Percentiles rank a stretch among this genome's conserved stretches.
Conservation (phyloP, 2,329 filamentous ascomycete genomes). For the Alternaria alternata region DNA sequence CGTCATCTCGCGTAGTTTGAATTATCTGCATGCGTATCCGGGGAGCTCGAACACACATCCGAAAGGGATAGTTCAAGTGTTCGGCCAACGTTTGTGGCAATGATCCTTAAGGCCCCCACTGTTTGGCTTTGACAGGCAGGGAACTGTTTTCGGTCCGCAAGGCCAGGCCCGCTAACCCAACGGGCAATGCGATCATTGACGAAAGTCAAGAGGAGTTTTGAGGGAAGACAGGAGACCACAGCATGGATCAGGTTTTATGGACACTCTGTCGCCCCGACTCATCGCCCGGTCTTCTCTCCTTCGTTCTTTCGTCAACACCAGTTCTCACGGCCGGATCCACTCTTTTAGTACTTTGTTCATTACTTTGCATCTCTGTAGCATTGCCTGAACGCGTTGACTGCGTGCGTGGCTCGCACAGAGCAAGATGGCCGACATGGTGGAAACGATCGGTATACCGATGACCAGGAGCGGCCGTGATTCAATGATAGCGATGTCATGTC, state of each 20-base stretch:
- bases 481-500: constrained; percentile 27
- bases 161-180: constrained; percentile 2
- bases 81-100: constrained; percentile 3
- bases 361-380: not conserved
- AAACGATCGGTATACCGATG: constrained; percentile 23
- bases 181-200: constrained; percentile 5
- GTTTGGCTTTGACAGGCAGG: constrained; percentile 8
- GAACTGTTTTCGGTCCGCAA: constrained; percentile 1
- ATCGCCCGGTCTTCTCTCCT: not conserved
- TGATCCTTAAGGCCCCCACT: constrained; percentile 1
- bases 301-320: not conserved
- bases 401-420: not conserved
- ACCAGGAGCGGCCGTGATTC: constrained; percentile 26
- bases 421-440: constrained; percentile 19
- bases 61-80: not conserved
- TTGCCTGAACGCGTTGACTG: not conserved
- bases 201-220: not conserved
- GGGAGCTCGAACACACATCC: not conserved
- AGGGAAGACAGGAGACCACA: constrained; percentile 3
- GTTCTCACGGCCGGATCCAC: constrained; percentile 3
- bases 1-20: constrained; percentile 4
- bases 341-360: not conserved
- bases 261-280: constrained; percentile 1
- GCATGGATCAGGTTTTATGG: constrained; percentile 9
- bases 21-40: not conserved